Evolutionary conservation across 768 basidiomycete genomes (phyloP).

Genomic region (Suillus lakei): DNA sequence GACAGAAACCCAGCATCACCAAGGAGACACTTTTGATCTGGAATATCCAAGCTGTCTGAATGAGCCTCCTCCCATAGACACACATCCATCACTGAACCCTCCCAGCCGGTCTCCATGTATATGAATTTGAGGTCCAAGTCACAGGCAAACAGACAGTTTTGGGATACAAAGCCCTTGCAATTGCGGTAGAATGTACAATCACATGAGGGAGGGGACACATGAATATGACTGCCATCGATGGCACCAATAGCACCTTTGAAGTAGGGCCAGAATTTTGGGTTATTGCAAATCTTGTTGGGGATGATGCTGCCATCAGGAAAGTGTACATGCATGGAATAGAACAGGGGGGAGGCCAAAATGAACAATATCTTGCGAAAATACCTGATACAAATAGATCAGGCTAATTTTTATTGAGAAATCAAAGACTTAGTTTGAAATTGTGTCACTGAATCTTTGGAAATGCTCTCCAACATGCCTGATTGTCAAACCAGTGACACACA

Average conservation of each 20-base stretch:
- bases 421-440: conserved; percentile 37
- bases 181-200: conserved; percentile 10
- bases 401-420: conserved; percentile 1
- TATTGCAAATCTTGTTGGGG: neutral
- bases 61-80: conserved; percentile 13
- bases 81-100: conserved; percentile 19
- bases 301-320: neutral
- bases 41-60: conserved; percentile 22
- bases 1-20: conserved; percentile 5
- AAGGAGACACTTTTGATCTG: conserved; percentile 37
- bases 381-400: neutral
- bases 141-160: conserved; percentile 21
- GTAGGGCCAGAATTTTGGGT: neutral
- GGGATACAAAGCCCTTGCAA: conserved; percentile 18
- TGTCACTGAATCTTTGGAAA: conserved; percentile 44
- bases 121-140: conserved; percentile 20
- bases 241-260: conserved; percentile 4
- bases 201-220: neutral
- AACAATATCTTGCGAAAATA: too few relatives aligned
- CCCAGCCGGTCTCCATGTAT: conserved; percentile 21
- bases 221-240: conserved; percentile 8
- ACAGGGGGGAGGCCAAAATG: neutral
- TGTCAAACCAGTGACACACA: conserved; percentile 34
- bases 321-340: neutral
- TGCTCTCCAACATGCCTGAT: conserved; percentile 36